phyloP scores from a whole-genome alignment of 768 basidiomycete species.

The Hypholoma fasciculare region DNA sequence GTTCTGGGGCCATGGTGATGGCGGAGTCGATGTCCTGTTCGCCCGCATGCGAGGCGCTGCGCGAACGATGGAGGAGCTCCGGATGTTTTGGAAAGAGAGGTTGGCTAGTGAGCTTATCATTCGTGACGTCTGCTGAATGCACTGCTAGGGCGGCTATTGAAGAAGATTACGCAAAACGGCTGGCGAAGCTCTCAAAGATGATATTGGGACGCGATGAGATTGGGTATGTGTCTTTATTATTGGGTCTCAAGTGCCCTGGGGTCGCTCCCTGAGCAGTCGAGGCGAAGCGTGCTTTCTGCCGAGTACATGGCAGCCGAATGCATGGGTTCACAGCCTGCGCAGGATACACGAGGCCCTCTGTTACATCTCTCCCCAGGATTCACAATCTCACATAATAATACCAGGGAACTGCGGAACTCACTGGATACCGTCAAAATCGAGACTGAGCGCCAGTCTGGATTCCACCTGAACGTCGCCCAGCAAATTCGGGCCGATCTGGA shows the following conservation, averaged over 20 bases:
- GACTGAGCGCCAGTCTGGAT: slow-evolving; percentile 78
- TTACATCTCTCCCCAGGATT: background rate
- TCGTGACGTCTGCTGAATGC: background rate
- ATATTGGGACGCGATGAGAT: slow-evolving; percentile 88
- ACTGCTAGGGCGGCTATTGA: slow-evolving; percentile 77
- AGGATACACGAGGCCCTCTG: background rate
- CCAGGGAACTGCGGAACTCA: slow-evolving; percentile 78
- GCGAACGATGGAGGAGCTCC: slow-evolving; percentile 87
- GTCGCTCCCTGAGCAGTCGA: slow-evolving; percentile 1
- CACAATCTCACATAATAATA: slow-evolving; percentile 18
- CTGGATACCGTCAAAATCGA: slow-evolving; percentile 80
- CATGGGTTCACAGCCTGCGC: background rate
- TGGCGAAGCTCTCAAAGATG: slow-evolving; percentile 76
- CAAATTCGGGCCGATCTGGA: slow-evolving; percentile 81
- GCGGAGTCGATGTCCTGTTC: slow-evolving; percentile 88
- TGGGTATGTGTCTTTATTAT: slow-evolving; percentile 58
- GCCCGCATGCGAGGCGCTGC: slow-evolving; percentile 85
- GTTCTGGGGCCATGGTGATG: slow-evolving; percentile 90
- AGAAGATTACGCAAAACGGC: slow-evolving; percentile 90
- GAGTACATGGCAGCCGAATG: background rate
- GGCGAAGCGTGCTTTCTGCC: background rate
- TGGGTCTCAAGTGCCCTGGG: background rate
- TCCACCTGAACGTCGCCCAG: slow-evolving; percentile 71
- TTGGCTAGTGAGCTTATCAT: slow-evolving; percentile 35
- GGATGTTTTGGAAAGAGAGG: slow-evolving; percentile 93